Percentiles rank a stretch among this genome's conserved stretches.
Evolutionary conservation across 176 grass and related monocot genomes (phyloP).

Genomic region (Olyra latifolia): DNA sequence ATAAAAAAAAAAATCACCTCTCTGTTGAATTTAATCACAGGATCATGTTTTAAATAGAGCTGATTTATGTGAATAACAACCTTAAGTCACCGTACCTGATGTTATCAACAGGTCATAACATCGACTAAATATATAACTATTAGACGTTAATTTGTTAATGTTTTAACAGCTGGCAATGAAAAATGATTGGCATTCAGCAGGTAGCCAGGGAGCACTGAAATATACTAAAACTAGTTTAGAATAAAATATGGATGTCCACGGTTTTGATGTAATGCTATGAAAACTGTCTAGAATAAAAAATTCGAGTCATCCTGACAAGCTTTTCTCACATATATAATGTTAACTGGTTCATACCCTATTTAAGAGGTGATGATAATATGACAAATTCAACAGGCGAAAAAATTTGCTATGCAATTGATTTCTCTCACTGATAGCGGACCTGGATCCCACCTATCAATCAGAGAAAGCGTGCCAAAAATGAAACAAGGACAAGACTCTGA

Average conservation of each 20-base stretch:
- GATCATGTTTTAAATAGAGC: constrained; percentile 2
- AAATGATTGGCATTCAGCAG: background rate
- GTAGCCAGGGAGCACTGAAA: background rate
- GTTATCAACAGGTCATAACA: too few species aligned
- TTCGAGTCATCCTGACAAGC: background rate
- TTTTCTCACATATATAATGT: background rate
- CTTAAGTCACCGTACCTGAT: too few species aligned
- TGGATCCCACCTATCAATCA: background rate
- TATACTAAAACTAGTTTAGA: background rate
- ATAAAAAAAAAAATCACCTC: constrained; percentile 12
- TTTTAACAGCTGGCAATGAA: too few species aligned
- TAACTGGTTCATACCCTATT: background rate
- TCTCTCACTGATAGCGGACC: background rate
- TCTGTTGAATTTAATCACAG: constrained; percentile 3
- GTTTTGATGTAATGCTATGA: background rate
- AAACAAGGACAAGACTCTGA: background rate
- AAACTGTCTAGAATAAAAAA: background rate
- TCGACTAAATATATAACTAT: too few species aligned
- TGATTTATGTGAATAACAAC: background rate
- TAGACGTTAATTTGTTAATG: too few species aligned
- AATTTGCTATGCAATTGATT: background rate
- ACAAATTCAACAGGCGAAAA: background rate
- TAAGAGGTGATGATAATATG: constrained; percentile 2
- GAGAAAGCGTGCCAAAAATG: background rate
- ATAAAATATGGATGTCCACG: background rate